These are phyloP conservation scores for Ustilago xerochloae DNA, from an alignment of 1,284 basidiomycete genomes.

Conservation along the genomic window DNA sequence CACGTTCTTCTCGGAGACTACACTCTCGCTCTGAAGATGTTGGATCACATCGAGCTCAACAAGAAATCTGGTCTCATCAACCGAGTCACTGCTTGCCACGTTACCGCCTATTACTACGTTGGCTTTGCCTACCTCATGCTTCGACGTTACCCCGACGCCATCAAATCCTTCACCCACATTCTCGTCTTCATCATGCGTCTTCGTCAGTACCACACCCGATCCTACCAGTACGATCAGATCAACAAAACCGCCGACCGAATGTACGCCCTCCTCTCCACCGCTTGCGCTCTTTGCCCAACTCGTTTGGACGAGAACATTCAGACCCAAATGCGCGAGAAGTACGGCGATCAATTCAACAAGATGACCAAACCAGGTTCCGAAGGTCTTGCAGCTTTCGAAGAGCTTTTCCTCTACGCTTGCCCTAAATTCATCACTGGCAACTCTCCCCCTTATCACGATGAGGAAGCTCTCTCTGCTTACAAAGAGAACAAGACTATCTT, in stretches of 20 bases:
- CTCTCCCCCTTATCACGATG: slow-evolving; percentile 86
- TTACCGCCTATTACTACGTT: slow-evolving; percentile 93
- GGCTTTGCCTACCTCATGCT: slow-evolving; percentile 97
- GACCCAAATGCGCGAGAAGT: slow-evolving; percentile 90
- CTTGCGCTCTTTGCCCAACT: slow-evolving; percentile 87
- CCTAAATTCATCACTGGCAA: slow-evolving; percentile 97
- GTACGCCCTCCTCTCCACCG: slow-evolving; percentile 94
- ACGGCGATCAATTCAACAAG: slow-evolving; percentile 87
- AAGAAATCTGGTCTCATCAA: slow-evolving; percentile 63
- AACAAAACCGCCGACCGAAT: slow-evolving; percentile 97
- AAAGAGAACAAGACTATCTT: slow-evolving; percentile 70
- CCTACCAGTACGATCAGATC: slow-evolving; percentile 97
- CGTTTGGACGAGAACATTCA: slow-evolving; percentile 93
- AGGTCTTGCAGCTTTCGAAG: slow-evolving; percentile 85
- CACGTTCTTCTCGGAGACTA: slow-evolving; percentile 96
- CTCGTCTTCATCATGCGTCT: slow-evolving; percentile 74
- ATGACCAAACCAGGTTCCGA: slow-evolving; percentile 77
- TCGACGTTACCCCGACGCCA: slow-evolving; percentile 91
- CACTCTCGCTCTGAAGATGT: slow-evolving; percentile 90
- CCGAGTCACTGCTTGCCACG: slow-evolving; percentile 72
- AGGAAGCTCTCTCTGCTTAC: slow-evolving; percentile 75
- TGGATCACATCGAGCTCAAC: slow-evolving; percentile 84
- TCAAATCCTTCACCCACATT: slow-evolving; percentile 89
- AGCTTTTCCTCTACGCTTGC: slow-evolving; percentile 92
- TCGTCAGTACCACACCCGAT: slow-evolving; percentile 88